Base-by-base conservation (phyloP, 495 filamentous ascomycete species). In the Collariella sp. region DNA sequence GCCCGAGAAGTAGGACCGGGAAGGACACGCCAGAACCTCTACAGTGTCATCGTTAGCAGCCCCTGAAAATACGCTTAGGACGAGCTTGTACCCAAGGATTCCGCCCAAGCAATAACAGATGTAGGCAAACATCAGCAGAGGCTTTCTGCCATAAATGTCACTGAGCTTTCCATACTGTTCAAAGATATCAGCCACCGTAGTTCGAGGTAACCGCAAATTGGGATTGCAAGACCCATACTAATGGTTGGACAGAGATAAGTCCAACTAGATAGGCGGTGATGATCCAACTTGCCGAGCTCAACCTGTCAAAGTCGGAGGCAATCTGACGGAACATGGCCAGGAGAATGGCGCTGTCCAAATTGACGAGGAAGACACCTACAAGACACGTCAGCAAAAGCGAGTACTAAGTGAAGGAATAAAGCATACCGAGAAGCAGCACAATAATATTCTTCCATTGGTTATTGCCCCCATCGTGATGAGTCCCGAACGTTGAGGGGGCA, bases 301-400 rank as follows among this genome's bases (percentile, higher is more conserved):
- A 10, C 10, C 40, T 20, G 41, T 56, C 57, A 12, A 59, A 59
- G n/a, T 59, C 46, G 34, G 52, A 55, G 7, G 57, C 57, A 10
- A 59, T 56, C 16, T 59, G 46, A 33, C 57, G 57, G 47, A 59
- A 59, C 46, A 59, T 35, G 52, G 57, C 46, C 24, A 59, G 39
- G 18, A 59, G 35, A 43, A 59, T 59, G 42, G 57, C 57, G 29
- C 57, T 56, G 20, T 59, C 57, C 2, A 52, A 50, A 40, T 59
- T 59, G 57, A 59, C 57, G n/a, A 59, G 46, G 42, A 59, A 56
- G 19, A 56, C 57, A 10, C 52, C 54, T 56, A 47, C 9, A 1
- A 0, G 16, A 11, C 2, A 16, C 0, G 45, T 39, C 7, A 56
- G 36, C 10, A 36, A 42, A 3, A 22, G 6, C n/a, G n/a, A n/a